These are phyloP conservation scores for Solanum pinnatisectum DNA, from an alignment of 257 asterid species.

Conservation along the genomic window DNA sequence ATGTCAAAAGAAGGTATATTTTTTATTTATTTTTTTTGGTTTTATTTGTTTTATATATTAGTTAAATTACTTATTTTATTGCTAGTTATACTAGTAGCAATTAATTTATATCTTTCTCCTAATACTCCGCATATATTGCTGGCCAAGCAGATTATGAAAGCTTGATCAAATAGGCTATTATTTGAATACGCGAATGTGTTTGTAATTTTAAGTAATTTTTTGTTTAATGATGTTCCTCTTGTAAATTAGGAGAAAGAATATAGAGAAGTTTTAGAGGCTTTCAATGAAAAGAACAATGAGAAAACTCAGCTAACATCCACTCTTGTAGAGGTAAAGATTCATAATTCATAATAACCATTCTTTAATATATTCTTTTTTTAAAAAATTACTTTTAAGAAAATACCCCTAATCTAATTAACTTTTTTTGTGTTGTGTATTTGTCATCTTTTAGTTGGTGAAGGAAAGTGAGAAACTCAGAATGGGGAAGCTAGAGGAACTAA, in stretches of 20 bases:
- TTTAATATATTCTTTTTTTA: background rate
- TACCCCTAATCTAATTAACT: background rate
- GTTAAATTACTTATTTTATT: background rate
- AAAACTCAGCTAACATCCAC: slow-evolving; percentile 59
- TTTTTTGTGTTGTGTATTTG: background rate
- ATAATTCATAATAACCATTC: background rate
- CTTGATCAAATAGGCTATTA: background rate
- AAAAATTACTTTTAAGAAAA: background rate
- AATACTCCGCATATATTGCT: background rate
- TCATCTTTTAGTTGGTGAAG: slow-evolving; percentile 43
- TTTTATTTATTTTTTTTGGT: background rate
- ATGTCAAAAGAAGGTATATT: slow-evolving; percentile 72
- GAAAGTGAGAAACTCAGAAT: slow-evolving; percentile 72
- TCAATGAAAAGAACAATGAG: slow-evolving; percentile 71
- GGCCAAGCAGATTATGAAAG: background rate
- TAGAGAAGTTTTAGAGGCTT: slow-evolving; percentile 66
- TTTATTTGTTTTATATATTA: background rate
- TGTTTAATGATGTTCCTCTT: background rate
- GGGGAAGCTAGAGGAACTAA: slow-evolving; percentile 70
- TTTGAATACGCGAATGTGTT: background rate
- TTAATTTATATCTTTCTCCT: background rate
- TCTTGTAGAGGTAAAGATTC: slow-evolving; percentile 51
- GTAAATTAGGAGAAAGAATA: slow-evolving; percentile 70
- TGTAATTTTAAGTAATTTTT: background rate
- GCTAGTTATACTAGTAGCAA: background rate